phyloP scores from a whole-genome alignment of 768 basidiomycete genomes.

The Russula olivacea region DNA sequence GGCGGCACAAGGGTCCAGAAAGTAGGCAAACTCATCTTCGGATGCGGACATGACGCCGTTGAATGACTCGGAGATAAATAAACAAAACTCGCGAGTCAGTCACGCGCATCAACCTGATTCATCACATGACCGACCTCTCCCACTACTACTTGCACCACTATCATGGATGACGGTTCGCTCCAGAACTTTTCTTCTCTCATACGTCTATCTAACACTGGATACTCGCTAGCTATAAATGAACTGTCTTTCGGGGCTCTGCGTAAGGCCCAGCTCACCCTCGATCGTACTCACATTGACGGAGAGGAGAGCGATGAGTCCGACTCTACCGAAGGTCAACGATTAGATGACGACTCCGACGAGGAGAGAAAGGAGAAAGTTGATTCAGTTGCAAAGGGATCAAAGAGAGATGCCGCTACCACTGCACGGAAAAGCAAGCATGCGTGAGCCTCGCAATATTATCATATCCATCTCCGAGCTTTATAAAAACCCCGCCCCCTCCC shows the following conservation, averaged over 20 bases:
- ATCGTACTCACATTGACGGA: constrained; percentile 13
- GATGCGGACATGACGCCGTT: constrained; percentile 9
- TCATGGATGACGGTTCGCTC: constrained; percentile 5
- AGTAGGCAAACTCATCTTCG: constrained; percentile 48
- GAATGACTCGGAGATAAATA: too few relatives aligned
- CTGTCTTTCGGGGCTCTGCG: constrained; percentile 23
- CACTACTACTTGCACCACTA: background rate
- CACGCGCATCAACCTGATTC: background rate
- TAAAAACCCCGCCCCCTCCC: background rate
- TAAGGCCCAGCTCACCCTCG: constrained; percentile 20
- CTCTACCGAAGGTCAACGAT: constrained; percentile 2
- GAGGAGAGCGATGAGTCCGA: constrained; percentile 7
- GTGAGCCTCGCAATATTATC: constrained; percentile 45
- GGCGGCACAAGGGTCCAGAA: constrained; percentile 50
- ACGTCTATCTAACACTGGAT: background rate
- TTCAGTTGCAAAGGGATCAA: constrained; percentile 35
- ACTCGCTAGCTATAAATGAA: constrained; percentile 5
- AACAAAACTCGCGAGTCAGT: background rate
- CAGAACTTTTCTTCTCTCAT: background rate
- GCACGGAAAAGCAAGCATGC: constrained; percentile 81
- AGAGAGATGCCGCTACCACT: constrained; percentile 27
- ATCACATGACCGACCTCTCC: background rate
- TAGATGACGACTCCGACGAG: background rate
- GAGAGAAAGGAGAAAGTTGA: background rate
- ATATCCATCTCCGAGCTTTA: background rate